These are phyloP conservation scores for Larix kaempferi DNA, from an alignment of 75 land plant genomes.

Conservation along the genomic window DNA sequence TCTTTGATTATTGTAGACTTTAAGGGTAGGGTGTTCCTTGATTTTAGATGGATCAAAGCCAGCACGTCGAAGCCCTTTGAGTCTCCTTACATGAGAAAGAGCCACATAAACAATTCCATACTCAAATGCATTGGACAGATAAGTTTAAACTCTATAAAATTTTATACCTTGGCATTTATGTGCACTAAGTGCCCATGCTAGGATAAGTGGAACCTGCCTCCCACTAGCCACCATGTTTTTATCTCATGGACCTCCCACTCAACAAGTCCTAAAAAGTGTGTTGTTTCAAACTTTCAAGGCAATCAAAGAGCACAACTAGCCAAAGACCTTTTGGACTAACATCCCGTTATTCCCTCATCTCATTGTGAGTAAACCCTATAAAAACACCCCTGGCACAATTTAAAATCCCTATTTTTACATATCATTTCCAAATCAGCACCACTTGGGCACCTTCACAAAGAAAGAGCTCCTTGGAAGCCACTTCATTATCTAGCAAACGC, in stretches of 20 bases:
- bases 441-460: slow-evolving; percentile 73
- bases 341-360: not conserved
- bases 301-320: slow-evolving; percentile 59
- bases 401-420: slow-evolving; percentile 23
- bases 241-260: slow-evolving; percentile 54
- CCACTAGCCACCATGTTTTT: slow-evolving; percentile 36
- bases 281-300: slow-evolving; percentile 7
- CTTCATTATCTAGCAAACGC: slow-evolving; percentile 32
- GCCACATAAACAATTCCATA: too few species aligned
- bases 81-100: too few species aligned
- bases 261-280: slow-evolving; percentile 37
- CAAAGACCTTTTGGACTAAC: slow-evolving; percentile 17
- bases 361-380: not conserved
- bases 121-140: too few species aligned
- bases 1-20: too few species aligned
- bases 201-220: slow-evolving; percentile 50
- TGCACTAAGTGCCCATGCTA: slow-evolving; percentile 66
- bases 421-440: slow-evolving; percentile 61
- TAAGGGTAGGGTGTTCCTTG: too few species aligned
- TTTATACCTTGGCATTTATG: slow-evolving; percentile 33
- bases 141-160: too few species aligned
- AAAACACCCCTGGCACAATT: too few species aligned
- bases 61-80: too few species aligned
- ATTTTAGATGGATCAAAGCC: too few species aligned
- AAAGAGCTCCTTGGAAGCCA: slow-evolving; percentile 34